Percentiles rank a stretch among this genome's conserved stretches.
These are phyloP conservation scores for Saitozyma podzolica DNA, from an alignment of 768 basidiomycete genomes.

Conservation along the genomic window DNA sequence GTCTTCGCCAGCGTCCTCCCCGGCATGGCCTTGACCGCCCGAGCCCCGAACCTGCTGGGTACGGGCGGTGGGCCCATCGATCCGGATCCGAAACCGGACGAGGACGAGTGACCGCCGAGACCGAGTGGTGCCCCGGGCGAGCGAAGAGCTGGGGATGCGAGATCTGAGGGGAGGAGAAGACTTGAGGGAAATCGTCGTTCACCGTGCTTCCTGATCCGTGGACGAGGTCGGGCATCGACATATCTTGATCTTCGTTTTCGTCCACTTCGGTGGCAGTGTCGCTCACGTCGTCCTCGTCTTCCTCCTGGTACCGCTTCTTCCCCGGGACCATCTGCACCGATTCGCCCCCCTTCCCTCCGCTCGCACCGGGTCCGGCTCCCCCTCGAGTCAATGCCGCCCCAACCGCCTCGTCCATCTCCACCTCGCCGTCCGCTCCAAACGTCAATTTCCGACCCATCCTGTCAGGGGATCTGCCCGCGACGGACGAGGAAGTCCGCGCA, in stretches of 20 bases:
- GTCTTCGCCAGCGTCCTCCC: slow-evolving; percentile 34
- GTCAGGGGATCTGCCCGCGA: slow-evolving; percentile 1
- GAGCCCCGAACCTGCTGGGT: not conserved
- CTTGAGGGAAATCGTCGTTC: slow-evolving; percentile 40
- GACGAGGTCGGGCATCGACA: slow-evolving; percentile 1
- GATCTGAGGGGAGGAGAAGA: slow-evolving; percentile 34
- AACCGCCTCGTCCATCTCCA: slow-evolving; percentile 16
- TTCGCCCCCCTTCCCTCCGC: too few species aligned
- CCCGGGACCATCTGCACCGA: slow-evolving; percentile 1
- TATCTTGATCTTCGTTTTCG: slow-evolving; percentile 21
- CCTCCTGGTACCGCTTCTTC: slow-evolving; percentile 10
- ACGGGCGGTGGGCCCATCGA: slow-evolving; percentile 15
- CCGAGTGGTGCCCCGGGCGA: slow-evolving; percentile 1
- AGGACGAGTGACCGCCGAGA: slow-evolving; percentile 5
- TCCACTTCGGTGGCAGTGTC: slow-evolving; percentile 35
- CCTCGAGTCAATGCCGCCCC: not conserved
- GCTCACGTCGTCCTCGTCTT: slow-evolving; percentile 7
- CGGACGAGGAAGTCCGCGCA: not conserved
- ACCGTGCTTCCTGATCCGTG: slow-evolving; percentile 11
- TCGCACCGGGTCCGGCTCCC: not conserved
- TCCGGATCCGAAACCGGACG: not conserved
- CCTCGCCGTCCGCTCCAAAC: slow-evolving; percentile 25
- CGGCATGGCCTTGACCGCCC: slow-evolving; percentile 21
- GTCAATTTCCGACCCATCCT: slow-evolving; percentile 2
- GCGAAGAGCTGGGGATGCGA: slow-evolving; percentile 38